Evolutionary conservation across 805 yeast genomes (phyloP).

Genomic region (Wickerhamiella spandovensis): DNA sequence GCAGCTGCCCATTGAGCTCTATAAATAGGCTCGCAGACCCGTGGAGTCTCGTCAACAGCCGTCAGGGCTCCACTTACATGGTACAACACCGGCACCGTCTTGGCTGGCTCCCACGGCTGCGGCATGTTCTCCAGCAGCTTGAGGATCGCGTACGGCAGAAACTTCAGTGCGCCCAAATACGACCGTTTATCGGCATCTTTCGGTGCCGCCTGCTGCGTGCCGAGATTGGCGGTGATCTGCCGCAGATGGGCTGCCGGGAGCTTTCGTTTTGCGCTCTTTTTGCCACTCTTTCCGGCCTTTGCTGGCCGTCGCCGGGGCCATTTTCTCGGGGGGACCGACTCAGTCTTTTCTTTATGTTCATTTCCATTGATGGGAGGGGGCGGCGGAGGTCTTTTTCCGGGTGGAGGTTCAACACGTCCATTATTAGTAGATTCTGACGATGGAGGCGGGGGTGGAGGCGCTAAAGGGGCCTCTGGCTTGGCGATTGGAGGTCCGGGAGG

Average conservation of each 20-base stretch:
- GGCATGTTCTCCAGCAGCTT: constrained; percentile 93
- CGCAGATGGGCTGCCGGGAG: constrained; percentile 90
- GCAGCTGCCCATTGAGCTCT: constrained; percentile 90
- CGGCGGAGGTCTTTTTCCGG: constrained; percentile 21
- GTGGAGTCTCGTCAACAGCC: constrained; percentile 81
- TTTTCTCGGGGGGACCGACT: background rate
- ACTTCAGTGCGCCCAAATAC: constrained; percentile 80
- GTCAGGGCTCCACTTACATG: constrained; percentile 91
- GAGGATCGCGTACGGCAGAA: constrained; percentile 87
- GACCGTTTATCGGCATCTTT: constrained; percentile 77
- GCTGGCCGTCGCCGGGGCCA: background rate
- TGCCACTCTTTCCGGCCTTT: background rate
- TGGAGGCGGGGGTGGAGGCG: background rate
- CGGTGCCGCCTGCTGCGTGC: constrained; percentile 67
- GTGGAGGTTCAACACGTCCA: background rate
- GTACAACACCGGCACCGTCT: constrained; percentile 77
- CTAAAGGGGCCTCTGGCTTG: too few relatives aligned
- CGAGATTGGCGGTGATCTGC: constrained; percentile 69
- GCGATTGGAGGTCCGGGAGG: too few relatives aligned
- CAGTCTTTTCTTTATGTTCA: background rate
- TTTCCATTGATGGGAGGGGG: constrained; percentile 14
- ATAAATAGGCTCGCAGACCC: constrained; percentile 85
- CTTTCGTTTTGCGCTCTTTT: background rate
- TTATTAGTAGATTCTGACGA: background rate
- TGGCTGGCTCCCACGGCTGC: constrained; percentile 89